Evolutionary conservation across 2,329 filamentous ascomycete genomes (phyloP), one percentile per base, ranked within the genome.

Genomic region (Cladobotryum mycophilum): DNA sequence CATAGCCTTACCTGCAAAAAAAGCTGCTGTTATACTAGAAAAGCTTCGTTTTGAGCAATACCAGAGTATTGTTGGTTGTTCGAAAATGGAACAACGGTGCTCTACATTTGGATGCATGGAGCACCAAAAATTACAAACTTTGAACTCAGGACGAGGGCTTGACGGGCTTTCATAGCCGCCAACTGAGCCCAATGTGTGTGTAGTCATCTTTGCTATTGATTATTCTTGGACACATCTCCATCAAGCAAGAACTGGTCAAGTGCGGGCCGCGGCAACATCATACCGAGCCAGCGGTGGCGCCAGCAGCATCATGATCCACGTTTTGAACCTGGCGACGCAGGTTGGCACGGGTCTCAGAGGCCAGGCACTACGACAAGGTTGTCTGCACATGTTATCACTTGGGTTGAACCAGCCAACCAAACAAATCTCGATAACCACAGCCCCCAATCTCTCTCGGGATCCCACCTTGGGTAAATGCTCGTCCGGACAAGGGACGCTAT

Each of bases 241-340:
- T 40, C 41, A 15, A 45, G 45, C 22, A 45, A 38, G 20, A 30
- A 40, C 30, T 33, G 49, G 34, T 41, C 45, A 45, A 46, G 41
- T 41, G 25, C 41, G 45, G 49, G 30, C 14, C 42, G 49, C 49
- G 41, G 45, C 45, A 48, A 52, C 45, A 41, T 44, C 41, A 48
- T 38, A 37, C 30, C 49, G 38, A 15, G 41, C 12, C 35, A 44
- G 33, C 7, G 13, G 15, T 42, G 36, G 36, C 36, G 14, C 14
- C 6, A 38, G 36, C 36, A 38, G 14, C 36, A 38, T 38, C 36
- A 38, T 17, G 36, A 38, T 38, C 36, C 36, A 38, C 36, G 36
- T 38, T 38, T 38, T 38, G 36, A 7, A 5, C 15, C 13, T 14
- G 13, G 36, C 15, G 36, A 14, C n/a, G 15, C 18, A 18, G 40